Base-by-base conservation (phyloP, 495 filamentous ascomycete genomes). In the Penicillium goetzii region DNA sequence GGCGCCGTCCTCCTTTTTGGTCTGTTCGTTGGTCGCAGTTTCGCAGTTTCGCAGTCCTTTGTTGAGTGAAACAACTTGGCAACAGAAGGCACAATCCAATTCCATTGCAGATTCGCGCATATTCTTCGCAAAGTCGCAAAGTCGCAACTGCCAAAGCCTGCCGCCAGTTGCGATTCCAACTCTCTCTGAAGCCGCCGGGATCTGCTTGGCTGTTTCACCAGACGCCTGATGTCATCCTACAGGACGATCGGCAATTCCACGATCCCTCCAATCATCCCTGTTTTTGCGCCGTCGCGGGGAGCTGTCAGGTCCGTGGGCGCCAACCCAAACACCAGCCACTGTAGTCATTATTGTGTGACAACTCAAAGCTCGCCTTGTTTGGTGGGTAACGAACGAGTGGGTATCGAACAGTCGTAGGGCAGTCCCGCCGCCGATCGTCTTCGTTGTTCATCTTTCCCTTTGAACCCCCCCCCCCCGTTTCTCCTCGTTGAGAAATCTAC, bases 141-240 rank as follows among this genome's bases (percentile, higher is more conserved):
- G 9, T n/a, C 17, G 17, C 28, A 5, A 28, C 9, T 52, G 4
- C 28, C 23, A 9, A 25, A 26, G 23, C 28, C 25, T 14, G 34
- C 32, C 43, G 17, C 12, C 26, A 36, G 23, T 40, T 38, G 30
- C 32, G 4, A 23, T 53, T 34, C 54, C 57, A 26, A 63, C 58
- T 67, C 59, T 61, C 36, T 40, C 58, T 64, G 49, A 60, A 65
- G 66, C 63, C 62, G 58, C 62, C 54, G 56, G 50, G 40, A 58
- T 58, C 64, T 64, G 40, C 61, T 43, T 65, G 60, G 65, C 59
- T 63, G 75, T 78, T 78, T 77, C 75, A 76, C 72, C 62, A 72
- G 65, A 72, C 77, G 76, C 77, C 64, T 80, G 76, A 80, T 80
- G 77, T 80, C 77, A 78, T 78, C 65, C 57, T 56, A 62, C 59